Conservation (phyloP, 495 filamentous ascomycete species). For the Hyaloscypha finlandica region DNA sequence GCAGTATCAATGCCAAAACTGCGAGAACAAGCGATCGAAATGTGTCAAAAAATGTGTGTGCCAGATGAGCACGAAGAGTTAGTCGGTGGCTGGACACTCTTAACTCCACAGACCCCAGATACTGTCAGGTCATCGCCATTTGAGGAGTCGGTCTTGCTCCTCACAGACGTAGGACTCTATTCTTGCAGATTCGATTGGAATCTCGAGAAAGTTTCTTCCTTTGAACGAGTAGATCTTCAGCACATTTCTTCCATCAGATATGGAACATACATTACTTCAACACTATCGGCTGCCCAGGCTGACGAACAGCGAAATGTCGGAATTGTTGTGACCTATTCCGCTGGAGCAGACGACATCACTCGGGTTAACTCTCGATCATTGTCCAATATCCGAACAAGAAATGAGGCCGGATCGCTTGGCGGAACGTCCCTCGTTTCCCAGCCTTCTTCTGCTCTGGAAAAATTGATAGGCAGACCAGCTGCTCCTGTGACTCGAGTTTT, state of each 20-base stretch:
- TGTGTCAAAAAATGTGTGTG: slow-evolving; percentile 78
- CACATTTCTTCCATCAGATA: slow-evolving; percentile 69
- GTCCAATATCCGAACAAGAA: slow-evolving; percentile 45
- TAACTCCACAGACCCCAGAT: slow-evolving; percentile 62
- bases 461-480: slow-evolving; percentile 31
- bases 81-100: slow-evolving; percentile 79
- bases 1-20: slow-evolving; percentile 81
- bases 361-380: slow-evolving; percentile 84
- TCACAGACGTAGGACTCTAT: slow-evolving; percentile 85
- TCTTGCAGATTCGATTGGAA: slow-evolving; percentile 90
- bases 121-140: slow-evolving; percentile 68
- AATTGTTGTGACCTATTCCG: slow-evolving; percentile 73
- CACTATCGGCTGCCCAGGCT: slow-evolving; percentile 68
- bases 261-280: slow-evolving; percentile 88
- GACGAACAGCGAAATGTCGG: slow-evolving; percentile 83
- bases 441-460: slow-evolving; percentile 9
- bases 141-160: slow-evolving; percentile 80
- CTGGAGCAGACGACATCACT: slow-evolving; percentile 63
- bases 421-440: slow-evolving; percentile 22
- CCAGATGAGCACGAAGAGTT: slow-evolving; percentile 82
- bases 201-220: slow-evolving; percentile 85
- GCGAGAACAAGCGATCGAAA: slow-evolving; percentile 86
- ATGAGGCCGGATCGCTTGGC: slow-evolving; percentile 21
- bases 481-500: slow-evolving; percentile 32
- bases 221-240: slow-evolving; percentile 80